phyloP scores from a whole-genome alignment of 2,329 filamentous ascomycete genomes.

The Aspergillus brunneoviolaceus region DNA sequence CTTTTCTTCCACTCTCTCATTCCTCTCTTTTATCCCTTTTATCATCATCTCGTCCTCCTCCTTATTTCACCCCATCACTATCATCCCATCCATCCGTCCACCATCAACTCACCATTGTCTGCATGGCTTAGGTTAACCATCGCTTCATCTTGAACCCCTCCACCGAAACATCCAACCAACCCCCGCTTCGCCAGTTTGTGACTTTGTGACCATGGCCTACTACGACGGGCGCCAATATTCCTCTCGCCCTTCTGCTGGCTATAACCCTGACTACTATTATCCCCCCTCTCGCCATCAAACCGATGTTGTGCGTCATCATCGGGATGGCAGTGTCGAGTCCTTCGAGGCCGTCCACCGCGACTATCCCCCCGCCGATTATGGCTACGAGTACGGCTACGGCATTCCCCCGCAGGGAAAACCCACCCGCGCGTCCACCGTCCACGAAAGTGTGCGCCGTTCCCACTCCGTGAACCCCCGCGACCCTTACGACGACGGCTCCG shows the following conservation, averaged over 20 bases:
- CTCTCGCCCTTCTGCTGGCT: slow-evolving; percentile 23
- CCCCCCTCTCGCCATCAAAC: slow-evolving; percentile 20
- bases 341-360: slow-evolving; percentile 82
- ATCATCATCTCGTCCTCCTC: slow-evolving; percentile 12
- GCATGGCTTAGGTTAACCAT: too few relatives aligned
- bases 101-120: neutral
- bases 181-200: neutral
- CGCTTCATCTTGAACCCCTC: neutral
- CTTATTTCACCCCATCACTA: too few relatives aligned
- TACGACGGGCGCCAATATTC: slow-evolving; percentile 37
- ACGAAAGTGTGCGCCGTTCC: slow-evolving; percentile 38
- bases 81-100: neutral
- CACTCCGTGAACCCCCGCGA: slow-evolving; percentile 37
- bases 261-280: slow-evolving; percentile 33
- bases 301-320: slow-evolving; percentile 23
- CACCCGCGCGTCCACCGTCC: slow-evolving; percentile 30
- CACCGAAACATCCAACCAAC: neutral
- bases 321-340: slow-evolving; percentile 69
- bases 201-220: slow-evolving; percentile 32
- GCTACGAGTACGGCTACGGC: slow-evolving; percentile 43
- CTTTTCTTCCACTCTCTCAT: slow-evolving; percentile 10
- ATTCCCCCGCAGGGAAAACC: slow-evolving; percentile 23
- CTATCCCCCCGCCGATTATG: slow-evolving; percentile 66
- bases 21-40: slow-evolving; percentile 7
- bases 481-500: slow-evolving; percentile 34